Conservation (phyloP, 1,139 yeast genomes). For the Hansenula lynferdii region DNA sequence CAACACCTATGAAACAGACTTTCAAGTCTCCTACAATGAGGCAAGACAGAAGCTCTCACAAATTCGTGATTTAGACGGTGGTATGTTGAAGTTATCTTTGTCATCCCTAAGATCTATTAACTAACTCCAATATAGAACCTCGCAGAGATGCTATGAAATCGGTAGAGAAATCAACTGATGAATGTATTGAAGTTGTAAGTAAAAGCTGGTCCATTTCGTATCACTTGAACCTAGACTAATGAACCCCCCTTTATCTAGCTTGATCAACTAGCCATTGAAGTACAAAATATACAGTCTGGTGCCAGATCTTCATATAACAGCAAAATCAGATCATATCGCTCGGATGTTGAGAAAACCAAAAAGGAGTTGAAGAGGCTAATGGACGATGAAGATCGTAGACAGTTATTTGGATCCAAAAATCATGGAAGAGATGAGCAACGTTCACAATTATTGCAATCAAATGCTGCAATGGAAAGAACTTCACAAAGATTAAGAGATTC, state of each 20-base stretch:
- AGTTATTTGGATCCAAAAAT: constrained; percentile 50
- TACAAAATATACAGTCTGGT: constrained; percentile 72
- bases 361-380: constrained; percentile 42
- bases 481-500: constrained; percentile 83
- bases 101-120: constrained; percentile 19
- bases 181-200: constrained; percentile 61
- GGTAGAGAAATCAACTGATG: constrained; percentile 67
- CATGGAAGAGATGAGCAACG: constrained; percentile 66
- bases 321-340: constrained; percentile 62
- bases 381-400: constrained; percentile 62
- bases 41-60: constrained; percentile 62
- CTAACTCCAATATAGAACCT: constrained; percentile 29
- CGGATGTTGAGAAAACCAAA: constrained; percentile 56
- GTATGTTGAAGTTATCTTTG: constrained; percentile 30
- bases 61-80: constrained; percentile 47
- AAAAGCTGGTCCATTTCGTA: constrained; percentile 22
- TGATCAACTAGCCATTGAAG: constrained; percentile 78
- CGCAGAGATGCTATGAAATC: constrained; percentile 50
- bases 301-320: constrained; percentile 66
- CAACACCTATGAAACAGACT: constrained; percentile 67
- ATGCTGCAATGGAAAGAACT: constrained; percentile 77
- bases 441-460: constrained; percentile 72
- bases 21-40: constrained; percentile 66
- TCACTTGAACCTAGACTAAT: constrained; percentile 6
- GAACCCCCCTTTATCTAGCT: constrained; percentile 27